phyloP scores from a whole-genome alignment of 2,329 filamentous ascomycete genomes.

The Waltergamsia citrina region DNA sequence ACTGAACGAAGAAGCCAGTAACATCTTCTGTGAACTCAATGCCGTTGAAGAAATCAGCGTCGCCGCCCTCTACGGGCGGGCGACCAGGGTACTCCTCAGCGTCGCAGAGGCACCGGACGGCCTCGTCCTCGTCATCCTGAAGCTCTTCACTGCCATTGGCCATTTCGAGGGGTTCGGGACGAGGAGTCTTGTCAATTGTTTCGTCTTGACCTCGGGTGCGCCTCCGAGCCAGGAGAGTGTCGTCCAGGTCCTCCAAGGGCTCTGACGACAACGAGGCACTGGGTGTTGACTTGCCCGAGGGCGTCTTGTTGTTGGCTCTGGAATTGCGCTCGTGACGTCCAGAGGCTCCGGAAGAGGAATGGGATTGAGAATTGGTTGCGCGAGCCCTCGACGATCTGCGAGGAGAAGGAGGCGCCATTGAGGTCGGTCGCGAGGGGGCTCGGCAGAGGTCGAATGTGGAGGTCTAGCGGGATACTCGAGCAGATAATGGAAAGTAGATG shows the following conservation, averaged over 20 bases:
- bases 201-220: constrained; percentile 67
- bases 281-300: constrained; percentile 68
- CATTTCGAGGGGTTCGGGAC: constrained; percentile 37
- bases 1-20: constrained; percentile 94
- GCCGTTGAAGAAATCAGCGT: constrained; percentile 46
- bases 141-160: constrained; percentile 58
- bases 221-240: constrained; percentile 65
- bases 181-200: constrained; percentile 37
- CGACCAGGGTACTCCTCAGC: constrained; percentile 90
- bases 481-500: no score
- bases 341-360: constrained; percentile 71
- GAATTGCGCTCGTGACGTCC: constrained; percentile 66
- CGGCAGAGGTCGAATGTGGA: no score
- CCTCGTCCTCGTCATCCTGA: constrained; percentile 76
- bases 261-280: constrained; percentile 65
- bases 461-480: no score
- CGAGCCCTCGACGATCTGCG: constrained; percentile 89
- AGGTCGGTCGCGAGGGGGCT: constrained; percentile 21
- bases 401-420: constrained; percentile 58
- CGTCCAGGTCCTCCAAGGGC: constrained; percentile 56
- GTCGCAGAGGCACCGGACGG: constrained; percentile 91
- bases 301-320: constrained; percentile 61
- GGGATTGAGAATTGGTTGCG: constrained; percentile 66
- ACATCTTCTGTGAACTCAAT: constrained; percentile 70
- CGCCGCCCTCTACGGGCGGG: constrained; percentile 51